Conservation (phyloP, 768 basidiomycete species). For the Suillus tomentosus region DNA sequence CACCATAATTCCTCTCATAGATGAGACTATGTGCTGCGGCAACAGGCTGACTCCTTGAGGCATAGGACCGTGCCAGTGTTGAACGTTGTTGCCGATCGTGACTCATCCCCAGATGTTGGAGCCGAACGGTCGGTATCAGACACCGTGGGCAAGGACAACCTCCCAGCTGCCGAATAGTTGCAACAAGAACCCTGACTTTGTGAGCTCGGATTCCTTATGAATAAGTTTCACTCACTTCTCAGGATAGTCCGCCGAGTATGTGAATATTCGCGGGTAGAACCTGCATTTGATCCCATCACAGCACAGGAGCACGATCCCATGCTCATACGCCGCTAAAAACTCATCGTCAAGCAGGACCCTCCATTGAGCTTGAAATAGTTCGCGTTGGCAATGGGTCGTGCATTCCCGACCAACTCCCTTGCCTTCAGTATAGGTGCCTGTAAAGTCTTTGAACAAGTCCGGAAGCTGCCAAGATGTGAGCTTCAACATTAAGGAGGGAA, state of each 20-base stretch:
- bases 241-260: conserved; percentile 22
- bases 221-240: too few relatives aligned
- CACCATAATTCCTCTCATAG: too few relatives aligned
- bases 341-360: conserved; percentile 3
- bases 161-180: conserved; percentile 19
- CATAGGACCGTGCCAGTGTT: too few relatives aligned
- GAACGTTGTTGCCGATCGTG: too few relatives aligned
- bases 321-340: conserved; percentile 18
- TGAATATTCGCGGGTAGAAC: conserved; percentile 21
- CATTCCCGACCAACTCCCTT: too few relatives aligned
- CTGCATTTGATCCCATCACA: conserved; percentile 15
- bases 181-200: conserved; percentile 18
- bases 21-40: too few relatives aligned
- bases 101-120: too few relatives aligned
- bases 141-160: conserved; percentile 25
- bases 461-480: conserved; percentile 5
- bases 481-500: too few relatives aligned
- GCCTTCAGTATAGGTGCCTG: neutral
- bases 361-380: too few relatives aligned
- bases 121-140: conserved; percentile 14
- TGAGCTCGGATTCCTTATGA: conserved; percentile 10
- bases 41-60: too few relatives aligned
- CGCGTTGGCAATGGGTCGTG: neutral
- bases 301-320: conserved; percentile 21
- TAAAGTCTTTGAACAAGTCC: conserved; percentile 17